Percentiles rank a stretch among this genome's conserved stretches.
Conservation (phyloP, 2,329 filamentous ascomycete species). For the Claviceps digitariae region DNA sequence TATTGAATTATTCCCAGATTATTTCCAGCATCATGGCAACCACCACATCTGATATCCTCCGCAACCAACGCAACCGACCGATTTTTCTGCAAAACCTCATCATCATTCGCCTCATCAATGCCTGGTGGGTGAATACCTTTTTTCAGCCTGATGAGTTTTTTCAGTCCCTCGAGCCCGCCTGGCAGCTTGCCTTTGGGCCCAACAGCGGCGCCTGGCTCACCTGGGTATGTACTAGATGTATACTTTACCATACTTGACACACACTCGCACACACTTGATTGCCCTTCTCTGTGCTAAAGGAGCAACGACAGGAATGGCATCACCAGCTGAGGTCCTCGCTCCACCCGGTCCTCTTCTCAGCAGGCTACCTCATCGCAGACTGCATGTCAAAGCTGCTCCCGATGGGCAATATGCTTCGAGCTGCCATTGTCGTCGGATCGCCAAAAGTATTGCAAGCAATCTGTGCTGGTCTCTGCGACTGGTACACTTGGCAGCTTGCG, state of each 20-base stretch:
- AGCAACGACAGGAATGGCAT: constrained; percentile 71
- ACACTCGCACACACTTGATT: too few relatives aligned
- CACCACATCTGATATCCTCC: constrained; percentile 9
- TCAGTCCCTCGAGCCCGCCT: constrained; percentile 88
- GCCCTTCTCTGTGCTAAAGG: not conserved
- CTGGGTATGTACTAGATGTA: constrained; percentile 72
- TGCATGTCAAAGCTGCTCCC: constrained; percentile 39
- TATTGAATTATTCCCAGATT: not conserved
- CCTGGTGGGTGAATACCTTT: constrained; percentile 68
- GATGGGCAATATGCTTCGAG: constrained; percentile 40
- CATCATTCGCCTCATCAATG: constrained; percentile 65
- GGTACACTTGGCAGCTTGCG: constrained; percentile 76
- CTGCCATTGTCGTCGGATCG: constrained; percentile 54
- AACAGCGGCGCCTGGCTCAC: constrained; percentile 80
- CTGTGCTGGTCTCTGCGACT: constrained; percentile 68
- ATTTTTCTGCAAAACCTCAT: constrained; percentile 31
- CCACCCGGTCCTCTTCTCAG: constrained; percentile 78
- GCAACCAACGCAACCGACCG: constrained; percentile 8
- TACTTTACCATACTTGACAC: too few relatives aligned
- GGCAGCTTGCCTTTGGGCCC: constrained; percentile 70
- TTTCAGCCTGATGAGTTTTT: constrained; percentile 99
- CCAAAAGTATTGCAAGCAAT: constrained; percentile 67
- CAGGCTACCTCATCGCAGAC: constrained; percentile 52
- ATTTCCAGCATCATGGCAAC: constrained; percentile 7
- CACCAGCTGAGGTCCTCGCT: constrained; percentile 77